These are phyloP conservation scores for Cenchrus americanus DNA, from an alignment of 176 grass and related monocot species.

Conservation along the genomic window DNA sequence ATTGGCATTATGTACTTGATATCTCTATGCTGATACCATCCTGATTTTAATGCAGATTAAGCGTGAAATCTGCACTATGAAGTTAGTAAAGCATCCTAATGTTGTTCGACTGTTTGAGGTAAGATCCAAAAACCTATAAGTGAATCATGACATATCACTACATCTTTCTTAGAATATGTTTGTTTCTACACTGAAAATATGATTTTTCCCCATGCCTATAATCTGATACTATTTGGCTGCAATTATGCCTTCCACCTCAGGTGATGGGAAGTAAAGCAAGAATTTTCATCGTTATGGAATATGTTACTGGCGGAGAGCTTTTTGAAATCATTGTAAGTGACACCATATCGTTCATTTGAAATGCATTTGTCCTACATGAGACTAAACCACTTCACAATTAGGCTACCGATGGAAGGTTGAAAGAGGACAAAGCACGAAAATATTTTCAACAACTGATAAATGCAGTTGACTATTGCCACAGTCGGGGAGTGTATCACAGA, in stretches of 20 bases:
- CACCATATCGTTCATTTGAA: conserved; percentile 29
- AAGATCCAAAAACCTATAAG: conserved; percentile 13
- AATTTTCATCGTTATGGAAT: conserved; percentile 97
- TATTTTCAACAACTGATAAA: conserved; percentile 98
- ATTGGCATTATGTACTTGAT: neutral
- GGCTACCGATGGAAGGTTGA: conserved; percentile 77
- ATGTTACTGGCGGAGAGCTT: conserved; percentile 95
- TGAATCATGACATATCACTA: conserved; percentile 10
- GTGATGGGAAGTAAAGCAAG: conserved; percentile 99
- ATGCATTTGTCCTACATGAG: neutral
- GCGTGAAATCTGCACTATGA: conserved; percentile 96
- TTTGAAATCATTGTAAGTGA: conserved; percentile 97
- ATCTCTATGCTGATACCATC: conserved; percentile 34
- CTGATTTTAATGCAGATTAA: conserved; percentile 78
- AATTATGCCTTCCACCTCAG: conserved; percentile 49
- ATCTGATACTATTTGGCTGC: conserved; percentile 9
- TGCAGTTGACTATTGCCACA: conserved; percentile 96
- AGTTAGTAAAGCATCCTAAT: conserved; percentile 96
- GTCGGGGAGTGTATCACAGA: conserved; percentile 95
- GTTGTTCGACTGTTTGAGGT: conserved; percentile 94
- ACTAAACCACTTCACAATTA: conserved; percentile 38
- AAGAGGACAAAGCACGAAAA: conserved; percentile 89
- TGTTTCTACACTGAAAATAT: neutral
- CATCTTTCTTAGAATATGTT: conserved; percentile 17
- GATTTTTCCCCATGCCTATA: conserved; percentile 7